Percentiles rank a stretch among this genome's conserved stretches.
Evolutionary conservation across 352 stramenopile genomes (phyloP).

Genomic region (Phytophthora colocasiae): DNA sequence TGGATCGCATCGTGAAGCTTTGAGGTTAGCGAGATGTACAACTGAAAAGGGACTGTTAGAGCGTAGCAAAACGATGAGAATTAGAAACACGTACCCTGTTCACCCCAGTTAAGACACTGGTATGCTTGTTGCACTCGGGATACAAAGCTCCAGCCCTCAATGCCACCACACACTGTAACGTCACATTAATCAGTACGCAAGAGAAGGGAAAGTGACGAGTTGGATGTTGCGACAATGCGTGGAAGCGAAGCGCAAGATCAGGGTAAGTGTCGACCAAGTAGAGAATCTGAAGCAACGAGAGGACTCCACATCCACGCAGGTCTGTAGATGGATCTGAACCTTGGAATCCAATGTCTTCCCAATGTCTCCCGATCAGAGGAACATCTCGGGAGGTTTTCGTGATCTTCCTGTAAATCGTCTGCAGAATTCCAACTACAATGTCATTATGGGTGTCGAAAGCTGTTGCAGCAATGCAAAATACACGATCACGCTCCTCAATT

Average conservation of each 20-base stretch:
- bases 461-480: conserved; percentile 78
- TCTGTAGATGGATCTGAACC: conserved; percentile 89
- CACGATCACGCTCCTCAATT: conserved; percentile 69
- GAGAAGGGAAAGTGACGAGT: conserved; percentile 77
- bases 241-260: conserved; percentile 58
- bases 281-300: conserved; percentile 89
- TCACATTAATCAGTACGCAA: conserved; percentile 82
- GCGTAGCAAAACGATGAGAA: too few species aligned
- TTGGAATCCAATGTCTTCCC: conserved; percentile 92
- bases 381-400: conserved; percentile 42
- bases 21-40: conserved; percentile 51
- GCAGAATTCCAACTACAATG: conserved; percentile 60
- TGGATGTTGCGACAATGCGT: conserved; percentile 58
- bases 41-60: conserved; percentile 20
- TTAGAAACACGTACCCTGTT: conserved; percentile 47
- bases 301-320: conserved; percentile 82
- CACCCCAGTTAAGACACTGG: conserved; percentile 59
- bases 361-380: conserved; percentile 72
- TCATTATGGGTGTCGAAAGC: conserved; percentile 52
- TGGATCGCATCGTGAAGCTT: conserved; percentile 56
- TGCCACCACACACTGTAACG: conserved; percentile 65
- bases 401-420: conserved; percentile 73
- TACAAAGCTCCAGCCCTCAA: conserved; percentile 78
- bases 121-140: conserved; percentile 68
- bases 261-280: conserved; percentile 73